A percentile compares a stretch with the other conserved stretches of the same genome.
Conservation (phyloP, 1,139 yeast genomes). For the Pichia sp. region DNA sequence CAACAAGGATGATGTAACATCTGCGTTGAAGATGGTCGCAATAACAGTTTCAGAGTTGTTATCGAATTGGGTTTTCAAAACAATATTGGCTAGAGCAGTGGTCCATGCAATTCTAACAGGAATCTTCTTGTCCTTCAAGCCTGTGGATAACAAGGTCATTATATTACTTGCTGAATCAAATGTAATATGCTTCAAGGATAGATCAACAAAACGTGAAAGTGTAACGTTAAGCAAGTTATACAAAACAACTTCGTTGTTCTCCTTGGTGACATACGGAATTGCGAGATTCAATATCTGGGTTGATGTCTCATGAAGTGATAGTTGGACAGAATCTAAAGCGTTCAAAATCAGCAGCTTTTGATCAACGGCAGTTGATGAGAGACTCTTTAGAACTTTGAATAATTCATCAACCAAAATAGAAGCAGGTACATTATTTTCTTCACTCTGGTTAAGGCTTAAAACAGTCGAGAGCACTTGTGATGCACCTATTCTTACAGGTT, state of each 20-base stretch:
- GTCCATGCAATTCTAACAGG: slow-evolving; percentile 67
- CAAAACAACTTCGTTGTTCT: slow-evolving; percentile 65
- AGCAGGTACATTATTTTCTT: slow-evolving; percentile 17
- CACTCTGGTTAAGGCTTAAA: slow-evolving; percentile 12
- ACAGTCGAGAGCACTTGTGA: slow-evolving; percentile 33
- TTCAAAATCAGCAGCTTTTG: slow-evolving; percentile 46
- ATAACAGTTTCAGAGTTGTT: slow-evolving; percentile 1
- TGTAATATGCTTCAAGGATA: slow-evolving; percentile 7
- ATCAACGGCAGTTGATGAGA: slow-evolving; percentile 52
- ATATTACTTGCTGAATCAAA: slow-evolving; percentile 10
- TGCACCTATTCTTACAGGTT: slow-evolving; percentile 50
- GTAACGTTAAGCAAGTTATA: slow-evolving; percentile 43
- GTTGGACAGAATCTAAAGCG: slow-evolving; percentile 31
- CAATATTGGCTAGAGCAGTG: slow-evolving; percentile 37
- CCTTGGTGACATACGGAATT: slow-evolving; percentile 53
- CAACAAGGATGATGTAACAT: slow-evolving; percentile 27
- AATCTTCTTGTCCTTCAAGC: slow-evolving; percentile 59
- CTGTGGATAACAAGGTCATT: slow-evolving; percentile 38
- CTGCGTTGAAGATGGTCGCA: slow-evolving; percentile 11
- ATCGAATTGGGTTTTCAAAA: slow-evolving; percentile 17
- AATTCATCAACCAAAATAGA: slow-evolving; percentile 43
- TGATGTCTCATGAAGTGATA: slow-evolving; percentile 25
- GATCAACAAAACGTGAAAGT: slow-evolving; percentile 34
- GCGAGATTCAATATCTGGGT: slow-evolving; percentile 37
- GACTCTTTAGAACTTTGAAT: slow-evolving; percentile 49